Evolutionary conservation across 371 early-diverging fungal genomes (phyloP).

Genomic region (Choanephora cucurbitarum): DNA sequence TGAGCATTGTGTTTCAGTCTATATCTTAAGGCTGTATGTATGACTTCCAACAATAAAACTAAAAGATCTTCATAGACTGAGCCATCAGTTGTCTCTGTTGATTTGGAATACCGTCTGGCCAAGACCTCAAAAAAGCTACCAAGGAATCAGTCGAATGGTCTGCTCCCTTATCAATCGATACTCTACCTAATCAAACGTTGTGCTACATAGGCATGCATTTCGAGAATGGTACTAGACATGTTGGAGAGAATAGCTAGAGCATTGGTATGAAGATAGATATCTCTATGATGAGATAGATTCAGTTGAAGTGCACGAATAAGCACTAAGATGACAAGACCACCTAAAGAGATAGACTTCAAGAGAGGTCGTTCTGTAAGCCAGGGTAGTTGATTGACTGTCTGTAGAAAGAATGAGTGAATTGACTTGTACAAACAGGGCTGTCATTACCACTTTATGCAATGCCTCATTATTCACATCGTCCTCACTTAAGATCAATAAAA

Average conservation of each 20-base stretch:
- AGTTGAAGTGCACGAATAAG: constrained; percentile 68
- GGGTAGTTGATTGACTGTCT: constrained; percentile 61
- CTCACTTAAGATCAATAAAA: constrained; percentile 69
- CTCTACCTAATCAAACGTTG: constrained; percentile 69
- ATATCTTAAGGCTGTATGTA: constrained; percentile 66
- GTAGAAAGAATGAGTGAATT: too few relatives aligned
- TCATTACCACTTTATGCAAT: constrained; percentile 77
- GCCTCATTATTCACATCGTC: constrained; percentile 75
- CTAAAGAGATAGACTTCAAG: constrained; percentile 67
- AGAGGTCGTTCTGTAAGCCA: constrained; percentile 78
- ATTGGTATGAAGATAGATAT: constrained; percentile 70
- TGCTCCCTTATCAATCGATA: neutral
- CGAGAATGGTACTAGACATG: constrained; percentile 61
- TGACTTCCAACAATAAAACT: constrained; percentile 67
- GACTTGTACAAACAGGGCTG: too few relatives aligned
- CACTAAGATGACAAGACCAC: constrained; percentile 65
- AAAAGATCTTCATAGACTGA: constrained; percentile 70
- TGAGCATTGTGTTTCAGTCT: constrained; percentile 70
- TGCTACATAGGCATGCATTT: constrained; percentile 73
- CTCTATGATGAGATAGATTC: constrained; percentile 73
- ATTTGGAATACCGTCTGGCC: constrained; percentile 65
- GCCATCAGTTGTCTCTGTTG: constrained; percentile 42
- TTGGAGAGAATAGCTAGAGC: constrained; percentile 70
- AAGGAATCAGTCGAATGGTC: neutral
- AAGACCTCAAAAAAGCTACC: constrained; percentile 68